phyloP scores from a whole-genome alignment of 257 asterid genomes.

The Misopates orontium region DNA sequence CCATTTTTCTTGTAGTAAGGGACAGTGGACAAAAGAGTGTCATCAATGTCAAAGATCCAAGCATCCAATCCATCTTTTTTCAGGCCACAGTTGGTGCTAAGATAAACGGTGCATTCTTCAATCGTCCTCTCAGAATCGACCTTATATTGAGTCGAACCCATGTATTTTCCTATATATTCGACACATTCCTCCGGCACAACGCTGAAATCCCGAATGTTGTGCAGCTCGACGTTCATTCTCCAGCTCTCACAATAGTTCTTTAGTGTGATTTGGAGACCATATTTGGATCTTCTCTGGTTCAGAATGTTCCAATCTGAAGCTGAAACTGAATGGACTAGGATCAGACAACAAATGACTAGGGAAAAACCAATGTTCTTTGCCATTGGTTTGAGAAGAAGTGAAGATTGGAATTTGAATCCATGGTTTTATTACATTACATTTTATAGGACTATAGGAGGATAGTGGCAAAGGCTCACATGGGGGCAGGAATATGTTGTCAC shows the following conservation, averaged over 20 bases:
- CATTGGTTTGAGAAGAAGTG: conserved; percentile 28
- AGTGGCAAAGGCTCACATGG: conserved; percentile 36
- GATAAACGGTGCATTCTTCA: conserved; percentile 50
- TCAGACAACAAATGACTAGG: conserved; percentile 29
- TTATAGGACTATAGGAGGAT: conserved; percentile 19
- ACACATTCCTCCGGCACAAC: conserved; percentile 75
- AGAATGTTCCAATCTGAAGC: conserved; percentile 72
- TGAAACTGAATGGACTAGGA: conserved; percentile 37
- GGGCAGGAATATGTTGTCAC: conserved; percentile 21
- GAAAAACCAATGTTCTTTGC: conserved; percentile 31
- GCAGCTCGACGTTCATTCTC: conserved; percentile 79
- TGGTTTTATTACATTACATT: conserved; percentile 5
- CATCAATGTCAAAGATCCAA: conserved; percentile 77
- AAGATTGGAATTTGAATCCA: background rate
- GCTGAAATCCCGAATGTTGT: conserved; percentile 53
- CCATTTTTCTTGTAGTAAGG: conserved; percentile 75
- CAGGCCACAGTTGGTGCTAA: conserved; percentile 46
- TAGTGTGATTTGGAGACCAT: conserved; percentile 51
- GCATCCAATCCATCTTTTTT: conserved; percentile 64
- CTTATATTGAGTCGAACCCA: conserved; percentile 72
- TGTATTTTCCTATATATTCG: conserved; percentile 53
- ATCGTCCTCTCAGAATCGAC: conserved; percentile 62
- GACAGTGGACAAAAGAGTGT: conserved; percentile 69
- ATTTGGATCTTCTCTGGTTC: conserved; percentile 35
- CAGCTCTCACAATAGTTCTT: conserved; percentile 78